Base-by-base conservation (phyloP, 192 early-diverging fungal genomes). In the Coemansia sp. region DNA sequence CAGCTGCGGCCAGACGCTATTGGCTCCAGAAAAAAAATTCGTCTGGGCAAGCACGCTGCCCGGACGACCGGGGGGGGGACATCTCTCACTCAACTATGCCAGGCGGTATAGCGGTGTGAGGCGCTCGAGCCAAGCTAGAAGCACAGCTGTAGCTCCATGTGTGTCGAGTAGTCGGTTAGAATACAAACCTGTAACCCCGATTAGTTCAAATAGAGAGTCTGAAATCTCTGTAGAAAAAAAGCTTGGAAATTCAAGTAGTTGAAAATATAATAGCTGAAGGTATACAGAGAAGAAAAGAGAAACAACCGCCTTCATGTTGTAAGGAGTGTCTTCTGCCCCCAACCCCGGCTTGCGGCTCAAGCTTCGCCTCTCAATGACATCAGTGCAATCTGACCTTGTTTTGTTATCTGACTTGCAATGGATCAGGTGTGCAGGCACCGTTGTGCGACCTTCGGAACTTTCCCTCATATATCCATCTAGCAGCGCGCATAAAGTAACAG, bases 1-100 rank as follows among this genome's bases (percentile, higher is more conserved):
- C 52, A 55, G 52, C 52, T 55, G 52, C 52, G 52, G 52, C 52
- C 52, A 30, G 52, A 14, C 13, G 52, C 52, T 28, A 55, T 55
- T 55, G 52, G 52, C 52, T 55, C 52, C 28, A 30, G 52, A 4
- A 55, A 55, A 26, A 13, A 26, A 9, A 28, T 28, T 55, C 28
- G 23, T 16, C 10, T 4, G 23, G 52, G 26, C 28, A 14, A 9
- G 52, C 52, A 5, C 16, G 52, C 52, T 21, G 47, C n/a, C 19
- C 47, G 21, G 19, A 17, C 43, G 5, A 37, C 35, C 35, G 35
- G 35, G 35, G 35, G 35, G 35, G 35, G 35, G 9, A 37, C 6
- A 37, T 9, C 44, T 23, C 47, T 21, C 19, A 21, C 47, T 50
- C 6, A 50, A 50, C 2, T 21, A 50, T 21, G 47, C 47, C 19